Base-by-base conservation (phyloP, 2,329 filamentous ascomycete genomes). In the Penicillium sp. region DNA sequence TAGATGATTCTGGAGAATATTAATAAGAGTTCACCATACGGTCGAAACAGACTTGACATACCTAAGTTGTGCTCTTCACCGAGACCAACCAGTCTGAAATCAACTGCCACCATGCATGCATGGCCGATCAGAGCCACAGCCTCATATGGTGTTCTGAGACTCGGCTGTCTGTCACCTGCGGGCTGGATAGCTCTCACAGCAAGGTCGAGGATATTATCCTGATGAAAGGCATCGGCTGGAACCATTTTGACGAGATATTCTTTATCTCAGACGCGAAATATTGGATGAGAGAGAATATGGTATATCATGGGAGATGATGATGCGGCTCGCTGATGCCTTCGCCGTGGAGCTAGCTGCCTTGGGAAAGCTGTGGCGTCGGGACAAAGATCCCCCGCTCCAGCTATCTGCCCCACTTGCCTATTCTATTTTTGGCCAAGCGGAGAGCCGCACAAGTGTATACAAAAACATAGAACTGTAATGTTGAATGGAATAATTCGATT, bases 121-220 rank as follows among this genome's bases (percentile, higher is more conserved):
- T 99, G 93, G 21, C 87, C 80, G 59, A 95, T 87, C 25, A 97
- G 82, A 16, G 90, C 91, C 57, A 97, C 79, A 46, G 88, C 90
- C 75, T 97, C 92, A 70, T 88, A 90, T 0, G 88, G 57, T 58
- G 72, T 72, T 47, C 73, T 72, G 57, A 79, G 63, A 46, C 57
- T 68, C 25, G 59, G 60, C 45, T 67, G 64, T 25, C 56, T 58
- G 37, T 63, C 63, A 31, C 55, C 61, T 54, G 68, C 65, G 25
- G 61, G 56, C 21, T 64, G 60, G 21, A 76, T 60, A 57, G 71
- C 69, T 55, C 58, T 60, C 23, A 65, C 64, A 6, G 69, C 72
- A 31, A 74, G 58, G 8, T 64, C 63, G 35, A 75, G 54, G 38
- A 76, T 61, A 48, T 67, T 61, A 35, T 67, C 63, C n/a, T 63